phyloP scores from a whole-genome alignment of 1,284 basidiomycete genomes.

The Veloboletus limbatus region DNA sequence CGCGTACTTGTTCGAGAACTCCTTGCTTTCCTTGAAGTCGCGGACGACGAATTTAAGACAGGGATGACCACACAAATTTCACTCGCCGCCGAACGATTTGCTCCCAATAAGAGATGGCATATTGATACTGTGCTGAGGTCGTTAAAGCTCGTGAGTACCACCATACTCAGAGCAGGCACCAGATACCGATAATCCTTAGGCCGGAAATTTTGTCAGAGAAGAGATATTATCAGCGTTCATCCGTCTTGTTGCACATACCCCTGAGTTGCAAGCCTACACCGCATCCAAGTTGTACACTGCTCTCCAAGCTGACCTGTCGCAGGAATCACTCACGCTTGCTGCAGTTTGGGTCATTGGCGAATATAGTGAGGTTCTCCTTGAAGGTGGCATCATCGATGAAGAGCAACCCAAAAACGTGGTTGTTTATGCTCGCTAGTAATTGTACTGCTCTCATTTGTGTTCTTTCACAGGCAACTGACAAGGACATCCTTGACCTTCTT shows the following conservation, averaged over 20 bases:
- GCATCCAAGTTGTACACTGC: conserved; percentile 90
- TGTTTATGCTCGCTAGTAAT: conserved; percentile 1
- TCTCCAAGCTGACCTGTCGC: conserved; percentile 89
- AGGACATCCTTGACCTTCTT: conserved; percentile 84
- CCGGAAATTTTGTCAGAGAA: conserved; percentile 98
- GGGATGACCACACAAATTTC: conserved; percentile 98
- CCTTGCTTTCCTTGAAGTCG: conserved; percentile 94
- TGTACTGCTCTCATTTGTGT: conserved; percentile 3
- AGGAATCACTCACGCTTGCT: conserved; percentile 91
- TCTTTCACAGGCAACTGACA: conserved; percentile 63
- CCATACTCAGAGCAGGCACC: background rate
- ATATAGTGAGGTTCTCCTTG: conserved; percentile 89
- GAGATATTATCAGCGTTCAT: conserved; percentile 96
- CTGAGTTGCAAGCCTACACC: conserved; percentile 95
- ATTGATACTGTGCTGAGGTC: conserved; percentile 96
- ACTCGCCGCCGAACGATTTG: conserved; percentile 93
- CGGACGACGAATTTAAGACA: conserved; percentile 98
- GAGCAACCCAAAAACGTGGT: conserved; percentile 72
- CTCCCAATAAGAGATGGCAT: conserved; percentile 98
- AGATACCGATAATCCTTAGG: conserved; percentile 44
- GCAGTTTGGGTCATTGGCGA: conserved; percentile 97
- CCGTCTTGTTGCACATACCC: conserved; percentile 94
- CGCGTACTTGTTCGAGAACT: conserved; percentile 90
- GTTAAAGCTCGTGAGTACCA: conserved; percentile 74
- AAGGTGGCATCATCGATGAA: conserved; percentile 88